A percentile compares a stretch with the other conserved stretches of the same genome.
These are phyloP conservation scores for Candida maesae DNA, from an alignment of 805 yeast species.

Conservation along the genomic window DNA sequence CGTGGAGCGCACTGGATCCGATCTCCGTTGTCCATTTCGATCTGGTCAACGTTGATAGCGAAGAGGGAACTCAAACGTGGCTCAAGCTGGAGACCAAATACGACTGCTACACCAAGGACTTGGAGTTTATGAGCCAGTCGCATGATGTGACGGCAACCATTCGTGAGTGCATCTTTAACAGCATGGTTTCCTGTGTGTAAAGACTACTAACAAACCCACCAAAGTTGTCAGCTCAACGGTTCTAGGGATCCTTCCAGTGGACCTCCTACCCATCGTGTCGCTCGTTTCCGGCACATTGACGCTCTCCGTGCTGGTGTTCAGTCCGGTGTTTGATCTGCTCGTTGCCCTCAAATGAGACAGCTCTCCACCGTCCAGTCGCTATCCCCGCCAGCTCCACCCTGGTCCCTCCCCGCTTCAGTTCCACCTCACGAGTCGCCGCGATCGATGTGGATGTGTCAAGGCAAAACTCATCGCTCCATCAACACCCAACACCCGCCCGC, in stretches of 20 bases:
- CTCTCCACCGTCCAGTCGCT: neutral
- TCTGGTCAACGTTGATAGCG: slow-evolving; percentile 1
- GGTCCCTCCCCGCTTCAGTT: no score
- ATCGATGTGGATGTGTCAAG: neutral
- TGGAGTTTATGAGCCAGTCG: slow-evolving; percentile 7
- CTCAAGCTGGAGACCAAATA: slow-evolving; percentile 11
- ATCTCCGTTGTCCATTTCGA: slow-evolving; percentile 16
- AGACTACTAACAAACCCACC: slow-evolving; percentile 1
- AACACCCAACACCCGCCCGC: no score
- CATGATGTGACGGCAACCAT: slow-evolving; percentile 10
- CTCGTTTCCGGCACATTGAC: slow-evolving; percentile 3
- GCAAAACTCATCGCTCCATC: neutral
- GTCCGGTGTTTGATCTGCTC: neutral
- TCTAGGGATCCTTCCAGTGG: slow-evolving; percentile 7
- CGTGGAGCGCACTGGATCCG: slow-evolving; percentile 27
- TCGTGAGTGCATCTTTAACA: slow-evolving; percentile 5
- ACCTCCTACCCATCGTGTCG: slow-evolving; percentile 5
- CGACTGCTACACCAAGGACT: slow-evolving; percentile 16
- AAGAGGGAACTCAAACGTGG: slow-evolving; percentile 5
- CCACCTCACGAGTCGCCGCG: neutral
- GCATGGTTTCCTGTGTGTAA: neutral
- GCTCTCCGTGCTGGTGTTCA: neutral
- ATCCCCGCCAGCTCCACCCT: no score
- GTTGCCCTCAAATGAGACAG: slow-evolving; percentile 1
- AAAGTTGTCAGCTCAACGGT: slow-evolving; percentile 10